Evolutionary conservation across 2,329 filamentous ascomycete species (phyloP).

Genomic region (Aspergillus oerlinghausenensis): DNA sequence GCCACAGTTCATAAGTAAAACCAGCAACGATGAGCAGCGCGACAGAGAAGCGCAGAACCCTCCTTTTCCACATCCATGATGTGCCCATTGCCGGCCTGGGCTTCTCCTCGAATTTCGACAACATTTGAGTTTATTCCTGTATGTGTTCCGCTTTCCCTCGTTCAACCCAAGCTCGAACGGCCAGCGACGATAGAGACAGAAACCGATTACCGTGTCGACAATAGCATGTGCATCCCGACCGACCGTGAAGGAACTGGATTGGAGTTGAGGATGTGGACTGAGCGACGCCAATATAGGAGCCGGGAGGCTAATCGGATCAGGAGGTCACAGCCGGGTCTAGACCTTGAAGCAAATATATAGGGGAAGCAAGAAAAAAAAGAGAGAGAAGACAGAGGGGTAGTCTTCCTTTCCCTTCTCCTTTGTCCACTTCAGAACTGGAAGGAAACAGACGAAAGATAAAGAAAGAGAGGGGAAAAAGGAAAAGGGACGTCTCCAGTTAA

Average conservation of each 20-base stretch:
- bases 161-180: not conserved
- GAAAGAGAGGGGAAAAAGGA: conserved; percentile 1
- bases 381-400: not conserved
- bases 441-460: conserved; percentile 1
- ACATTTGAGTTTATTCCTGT: conserved; percentile 14
- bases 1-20: conserved; percentile 27
- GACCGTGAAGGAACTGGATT: conserved; percentile 1
- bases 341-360: not conserved
- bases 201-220: conserved; percentile 9
- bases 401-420: no score
- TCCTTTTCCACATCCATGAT: conserved; percentile 32
- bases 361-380: not conserved
- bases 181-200: conserved; percentile 5
- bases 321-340: not conserved
- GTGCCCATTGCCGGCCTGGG: conserved; percentile 17
- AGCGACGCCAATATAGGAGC: not conserved
- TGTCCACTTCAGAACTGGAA: not conserved
- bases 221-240: conserved; percentile 16
- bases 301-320: not conserved
- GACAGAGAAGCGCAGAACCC: conserved; percentile 25
- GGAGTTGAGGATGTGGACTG: not conserved
- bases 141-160: not conserved
- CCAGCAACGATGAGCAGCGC: conserved; percentile 20
- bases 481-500: conserved; percentile 5
- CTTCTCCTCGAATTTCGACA: conserved; percentile 22